These are phyloP conservation scores for Fistulinella prunicolor DNA, from an alignment of 768 basidiomycete genomes.

Conservation along the genomic window DNA sequence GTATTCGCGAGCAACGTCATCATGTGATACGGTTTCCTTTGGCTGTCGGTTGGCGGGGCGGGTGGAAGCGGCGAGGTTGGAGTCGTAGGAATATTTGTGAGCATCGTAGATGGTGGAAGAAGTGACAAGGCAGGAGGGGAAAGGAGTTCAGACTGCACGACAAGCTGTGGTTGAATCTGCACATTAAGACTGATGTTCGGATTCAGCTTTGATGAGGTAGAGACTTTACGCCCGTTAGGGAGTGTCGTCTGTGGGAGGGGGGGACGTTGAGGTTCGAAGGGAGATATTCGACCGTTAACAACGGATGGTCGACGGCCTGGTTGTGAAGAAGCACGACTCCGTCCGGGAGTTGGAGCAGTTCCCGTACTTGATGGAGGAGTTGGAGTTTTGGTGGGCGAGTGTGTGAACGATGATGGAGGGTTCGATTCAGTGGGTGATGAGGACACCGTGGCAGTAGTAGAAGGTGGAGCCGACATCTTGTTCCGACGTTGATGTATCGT, in stretches of 20 bases:
- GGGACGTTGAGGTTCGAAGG: constrained; percentile 47
- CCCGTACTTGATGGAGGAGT: constrained; percentile 42
- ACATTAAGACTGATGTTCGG: constrained; percentile 42
- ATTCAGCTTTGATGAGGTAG: constrained; percentile 58
- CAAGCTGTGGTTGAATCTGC: constrained; percentile 47
- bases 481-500: constrained; percentile 66
- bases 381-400: constrained; percentile 27
- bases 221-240: constrained; percentile 54
- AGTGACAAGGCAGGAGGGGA: constrained; percentile 39
- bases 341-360: constrained; percentile 37
- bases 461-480: constrained; percentile 62
- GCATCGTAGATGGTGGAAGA: constrained; percentile 44
- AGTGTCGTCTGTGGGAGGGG: constrained; percentile 47
- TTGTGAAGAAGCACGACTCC: constrained; percentile 72
- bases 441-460: constrained; percentile 22
- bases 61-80: constrained; percentile 80
- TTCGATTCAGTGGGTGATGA: constrained; percentile 40
- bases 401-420: constrained; percentile 35
- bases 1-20: constrained; percentile 78
- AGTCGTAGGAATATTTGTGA: constrained; percentile 62
- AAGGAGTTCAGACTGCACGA: constrained; percentile 50
- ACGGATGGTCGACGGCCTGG: constrained; percentile 69
- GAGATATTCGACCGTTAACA: constrained; percentile 50
- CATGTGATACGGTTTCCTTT: constrained; percentile 87
- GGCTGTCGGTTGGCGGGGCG: constrained; percentile 62